Conservation (phyloP, 1,139 yeast genomes). For the Magnusiomyces suaveolens region DNA sequence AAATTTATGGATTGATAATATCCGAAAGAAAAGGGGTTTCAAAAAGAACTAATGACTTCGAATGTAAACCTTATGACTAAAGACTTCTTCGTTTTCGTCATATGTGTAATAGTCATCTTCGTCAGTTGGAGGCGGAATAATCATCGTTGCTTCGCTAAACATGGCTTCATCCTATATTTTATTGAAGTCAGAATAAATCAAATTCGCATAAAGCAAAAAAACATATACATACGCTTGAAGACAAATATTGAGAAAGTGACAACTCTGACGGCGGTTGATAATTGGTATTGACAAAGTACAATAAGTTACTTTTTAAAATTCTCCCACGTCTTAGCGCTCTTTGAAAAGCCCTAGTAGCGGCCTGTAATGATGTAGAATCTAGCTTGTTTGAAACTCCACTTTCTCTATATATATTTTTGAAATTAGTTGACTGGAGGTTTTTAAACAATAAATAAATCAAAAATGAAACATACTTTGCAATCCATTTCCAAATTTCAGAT, state of each 20-base stretch:
- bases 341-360: constrained; percentile 33
- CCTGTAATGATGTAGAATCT: constrained; percentile 31
- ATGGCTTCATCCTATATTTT: constrained; percentile 30
- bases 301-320: constrained; percentile 26
- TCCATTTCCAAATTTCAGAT: constrained; percentile 31
- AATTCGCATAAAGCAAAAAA: not conserved
- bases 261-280: constrained; percentile 32
- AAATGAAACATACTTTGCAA: constrained; percentile 17
- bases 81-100: constrained; percentile 31
- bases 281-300: constrained; percentile 28
- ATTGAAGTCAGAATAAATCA: not conserved
- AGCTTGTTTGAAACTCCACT: constrained; percentile 25
- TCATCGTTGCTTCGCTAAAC: constrained; percentile 30
- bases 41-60: constrained; percentile 14
- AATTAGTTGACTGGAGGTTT: not conserved
- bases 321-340: constrained; percentile 32
- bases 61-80: constrained; percentile 22
- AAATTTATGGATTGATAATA: too few species aligned
- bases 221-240: constrained; percentile 19
- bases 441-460: not conserved
- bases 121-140: constrained; percentile 30
- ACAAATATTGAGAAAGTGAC: constrained; percentile 30
- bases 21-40: too few species aligned
- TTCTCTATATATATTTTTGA: constrained; percentile 16
- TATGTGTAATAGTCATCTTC: constrained; percentile 28